Conservation (phyloP, 2,329 filamentous ascomycete species). For the Sporothrix mexicana region DNA sequence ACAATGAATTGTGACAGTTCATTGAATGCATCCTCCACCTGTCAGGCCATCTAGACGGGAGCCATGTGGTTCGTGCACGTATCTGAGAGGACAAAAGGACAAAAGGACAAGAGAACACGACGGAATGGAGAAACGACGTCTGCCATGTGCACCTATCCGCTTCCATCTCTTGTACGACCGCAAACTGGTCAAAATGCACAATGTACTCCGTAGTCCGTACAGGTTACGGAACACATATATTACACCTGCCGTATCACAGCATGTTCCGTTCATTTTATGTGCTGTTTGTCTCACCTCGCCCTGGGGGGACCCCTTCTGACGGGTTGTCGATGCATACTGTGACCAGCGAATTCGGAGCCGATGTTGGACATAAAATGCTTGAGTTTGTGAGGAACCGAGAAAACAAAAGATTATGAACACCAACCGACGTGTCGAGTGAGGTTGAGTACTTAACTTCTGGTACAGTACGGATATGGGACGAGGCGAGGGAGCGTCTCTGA, state of each 20-base stretch:
- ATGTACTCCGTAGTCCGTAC: too few species aligned
- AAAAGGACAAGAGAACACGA: not conserved
- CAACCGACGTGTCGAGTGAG: too few species aligned
- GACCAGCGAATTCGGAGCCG: not conserved
- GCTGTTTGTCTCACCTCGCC: not conserved
- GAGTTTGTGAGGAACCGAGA: too few species aligned
- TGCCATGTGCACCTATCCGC: not conserved
- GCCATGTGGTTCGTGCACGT: slow-evolving; percentile 2
- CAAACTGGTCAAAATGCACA: not conserved
- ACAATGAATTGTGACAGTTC: too few species aligned
- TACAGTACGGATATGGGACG: too few species aligned
- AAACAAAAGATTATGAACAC: too few species aligned
- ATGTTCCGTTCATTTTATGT: not conserved
- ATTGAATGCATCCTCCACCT: not conserved
- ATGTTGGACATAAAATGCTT: too few species aligned
- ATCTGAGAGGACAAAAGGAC: not conserved
- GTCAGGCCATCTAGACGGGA: not conserved
- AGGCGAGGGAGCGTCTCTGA: too few species aligned
- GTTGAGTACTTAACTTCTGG: too few species aligned
- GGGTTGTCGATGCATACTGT: not conserved
- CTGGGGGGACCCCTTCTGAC: not conserved
- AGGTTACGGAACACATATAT: too few species aligned
- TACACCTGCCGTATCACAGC: too few species aligned
- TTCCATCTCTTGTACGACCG: not conserved
- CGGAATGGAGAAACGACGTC: not conserved